A percentile compares a stretch with the other conserved stretches of the same genome.
Evolutionary conservation across 306 rosid genomes (phyloP).

Genomic region (Vigna radiata): DNA sequence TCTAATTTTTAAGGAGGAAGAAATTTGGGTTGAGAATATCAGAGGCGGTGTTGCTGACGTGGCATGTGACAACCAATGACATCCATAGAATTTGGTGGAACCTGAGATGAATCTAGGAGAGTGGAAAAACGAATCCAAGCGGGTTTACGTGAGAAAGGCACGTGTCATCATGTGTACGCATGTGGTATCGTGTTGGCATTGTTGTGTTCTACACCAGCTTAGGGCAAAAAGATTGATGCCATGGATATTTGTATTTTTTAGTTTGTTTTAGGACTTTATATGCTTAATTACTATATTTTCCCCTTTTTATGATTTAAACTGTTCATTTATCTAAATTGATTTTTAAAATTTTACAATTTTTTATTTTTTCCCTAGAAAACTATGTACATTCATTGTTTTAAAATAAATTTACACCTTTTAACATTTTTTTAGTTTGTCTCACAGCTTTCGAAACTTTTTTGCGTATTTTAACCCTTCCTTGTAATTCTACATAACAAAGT

Average conservation of each 20-base stretch:
- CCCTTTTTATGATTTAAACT: no score
- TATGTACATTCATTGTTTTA: no score
- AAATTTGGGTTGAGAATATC: conserved; percentile 52
- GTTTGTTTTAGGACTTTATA: no score
- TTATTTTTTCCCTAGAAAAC: no score
- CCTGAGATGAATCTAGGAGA: conserved; percentile 46
- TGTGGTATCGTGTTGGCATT: neutral
- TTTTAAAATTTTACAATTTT: no score
- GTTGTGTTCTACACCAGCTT: neutral
- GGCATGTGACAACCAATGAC: conserved; percentile 65
- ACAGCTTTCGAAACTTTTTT: no score
- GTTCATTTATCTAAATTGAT: no score
- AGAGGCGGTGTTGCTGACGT: conserved; percentile 54
- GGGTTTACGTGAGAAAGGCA: conserved; percentile 22
- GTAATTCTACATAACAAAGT: no score
- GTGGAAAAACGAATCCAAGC: conserved; percentile 27
- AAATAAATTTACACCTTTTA: no score
- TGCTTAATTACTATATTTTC: neutral
- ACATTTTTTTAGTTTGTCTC: no score
- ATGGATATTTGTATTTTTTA: neutral
- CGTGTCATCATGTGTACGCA: conserved; percentile 41
- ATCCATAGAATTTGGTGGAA: conserved; percentile 49
- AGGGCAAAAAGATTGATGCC: neutral
- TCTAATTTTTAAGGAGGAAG: conserved; percentile 59
- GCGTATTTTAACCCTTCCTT: no score